A percentile compares a stretch with the other conserved stretches of the same genome.
Conservation (phyloP, 345 rosid species). For the Lenwebbia sp. region DNA sequence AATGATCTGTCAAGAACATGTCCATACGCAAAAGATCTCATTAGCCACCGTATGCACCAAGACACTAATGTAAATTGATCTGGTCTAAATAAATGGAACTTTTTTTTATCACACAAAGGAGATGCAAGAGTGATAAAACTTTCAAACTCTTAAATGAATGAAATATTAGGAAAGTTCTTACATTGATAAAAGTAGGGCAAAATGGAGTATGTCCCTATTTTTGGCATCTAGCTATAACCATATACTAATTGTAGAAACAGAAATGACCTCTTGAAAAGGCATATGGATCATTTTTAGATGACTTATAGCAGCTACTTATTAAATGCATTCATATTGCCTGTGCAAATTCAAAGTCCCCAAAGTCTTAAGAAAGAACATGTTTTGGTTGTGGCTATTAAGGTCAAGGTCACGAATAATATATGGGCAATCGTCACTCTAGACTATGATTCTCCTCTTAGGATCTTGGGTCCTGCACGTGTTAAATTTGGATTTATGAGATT, state of each 20-base stretch:
- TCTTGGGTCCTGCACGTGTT: neutral
- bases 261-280: neutral
- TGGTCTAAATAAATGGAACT: neutral
- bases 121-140: neutral
- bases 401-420: neutral
- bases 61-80: neutral
- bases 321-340: neutral
- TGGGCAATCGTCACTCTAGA: neutral
- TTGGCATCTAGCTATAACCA: neutral
- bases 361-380: neutral
- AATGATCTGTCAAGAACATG: neutral
- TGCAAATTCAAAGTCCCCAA: neutral
- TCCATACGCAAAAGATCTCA: neutral
- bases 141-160: neutral
- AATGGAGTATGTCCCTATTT: neutral
- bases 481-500: neutral
- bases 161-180: neutral
- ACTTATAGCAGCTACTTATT: neutral
- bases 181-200: neutral
- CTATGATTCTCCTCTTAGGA: neutral
- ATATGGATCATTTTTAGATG: neutral
- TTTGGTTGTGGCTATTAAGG: neutral
- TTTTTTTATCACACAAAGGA: neutral
- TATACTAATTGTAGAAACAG: neutral
- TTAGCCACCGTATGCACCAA: neutral